Conservation (phyloP, 2,329 filamentous ascomycete genomes). For the Aotearoamyces nothofagi region DNA sequence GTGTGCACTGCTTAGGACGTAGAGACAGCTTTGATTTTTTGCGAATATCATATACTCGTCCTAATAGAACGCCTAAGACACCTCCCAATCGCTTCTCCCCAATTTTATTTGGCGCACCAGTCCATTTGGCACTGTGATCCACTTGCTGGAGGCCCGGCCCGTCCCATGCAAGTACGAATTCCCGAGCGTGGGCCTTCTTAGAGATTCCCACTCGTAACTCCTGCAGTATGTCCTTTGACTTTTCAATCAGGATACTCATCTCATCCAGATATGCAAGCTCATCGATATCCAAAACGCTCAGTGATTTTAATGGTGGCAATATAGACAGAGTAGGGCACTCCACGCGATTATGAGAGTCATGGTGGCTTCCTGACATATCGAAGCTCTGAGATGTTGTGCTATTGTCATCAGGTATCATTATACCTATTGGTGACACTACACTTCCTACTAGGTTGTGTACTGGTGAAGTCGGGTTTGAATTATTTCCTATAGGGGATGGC, state of each 20-base stretch:
- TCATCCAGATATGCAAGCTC: constrained; percentile 73
- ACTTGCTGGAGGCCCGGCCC: constrained; percentile 46
- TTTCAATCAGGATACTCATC: constrained; percentile 61
- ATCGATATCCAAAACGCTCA: constrained; percentile 70
- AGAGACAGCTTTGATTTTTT: constrained; percentile 13
- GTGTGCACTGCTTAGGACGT: background rate
- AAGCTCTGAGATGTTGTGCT: constrained; percentile 13
- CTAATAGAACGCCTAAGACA: constrained; percentile 52
- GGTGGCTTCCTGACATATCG: constrained; percentile 25
- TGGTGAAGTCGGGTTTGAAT: constrained; percentile 9
- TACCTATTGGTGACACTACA: constrained; percentile 26
- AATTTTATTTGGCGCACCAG: constrained; percentile 35
- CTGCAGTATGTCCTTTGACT: constrained; percentile 47
- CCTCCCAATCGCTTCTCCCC: constrained; percentile 51
- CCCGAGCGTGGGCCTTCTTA: constrained; percentile 24
- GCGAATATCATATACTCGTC: constrained; percentile 47
- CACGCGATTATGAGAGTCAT: constrained; percentile 40
- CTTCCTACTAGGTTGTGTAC: constrained; percentile 19
- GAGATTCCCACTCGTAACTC: constrained; percentile 66
- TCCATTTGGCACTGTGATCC: constrained; percentile 40
- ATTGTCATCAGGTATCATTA: constrained; percentile 17
- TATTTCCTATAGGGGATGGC: constrained; percentile 12
- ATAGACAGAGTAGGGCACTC: constrained; percentile 72
- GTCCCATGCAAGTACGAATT: constrained; percentile 50
- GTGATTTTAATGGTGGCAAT: constrained; percentile 56